Evolutionary conservation across 805 yeast genomes (phyloP), one percentile per base, ranked within the genome.

Genomic region (Kodamaea kaohsiungensis): DNA sequence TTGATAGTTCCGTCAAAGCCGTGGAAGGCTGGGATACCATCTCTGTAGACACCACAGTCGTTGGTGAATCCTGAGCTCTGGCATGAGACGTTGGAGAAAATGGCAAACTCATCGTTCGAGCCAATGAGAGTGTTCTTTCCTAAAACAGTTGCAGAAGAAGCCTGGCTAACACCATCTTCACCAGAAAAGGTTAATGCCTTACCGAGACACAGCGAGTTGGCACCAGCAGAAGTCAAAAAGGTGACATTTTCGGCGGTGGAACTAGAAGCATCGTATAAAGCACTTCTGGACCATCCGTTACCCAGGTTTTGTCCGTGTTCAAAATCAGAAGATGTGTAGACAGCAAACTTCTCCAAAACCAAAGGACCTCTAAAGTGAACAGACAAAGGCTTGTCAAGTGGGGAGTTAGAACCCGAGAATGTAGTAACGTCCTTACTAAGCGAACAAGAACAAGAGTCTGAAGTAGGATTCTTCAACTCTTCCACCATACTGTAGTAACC

Each of bases 321-420:
- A 59, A 73, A 84, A 27, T 70, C 64, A 2, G 73, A 73, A 13
- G 85, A 60, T n/a, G 76, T 75, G 64, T 85, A 88, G 60, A 73
- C 84, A 4, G 84, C 92, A 65, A 87, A 88, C 61, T 81, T 78
- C 56, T 72, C 68, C 63, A 88, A 73, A 13, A 78, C 71, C 56
- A 88, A 66, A 8, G 95, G 95, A 46, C 95, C 95, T 72, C 95
- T 80, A 67, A 88, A 82, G 66, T 88, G 95, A 13, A 88, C 90
- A 3, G 91, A 84, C 22, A 88, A 74, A 65, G 84, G 91, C 60
- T 80, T 85, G 65, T 86, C 73, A 40, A 87, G 65, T 6, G 95
- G 95, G 25, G 91, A 71, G 62, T 85, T 82, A 18, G 81, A 54
- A 19, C 93, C 93, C 8, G 78, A 70, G 59, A 84, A 83, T 4